Conservation (phyloP, 371 early-diverging fungal species). For the Chytridium lagenaria region DNA sequence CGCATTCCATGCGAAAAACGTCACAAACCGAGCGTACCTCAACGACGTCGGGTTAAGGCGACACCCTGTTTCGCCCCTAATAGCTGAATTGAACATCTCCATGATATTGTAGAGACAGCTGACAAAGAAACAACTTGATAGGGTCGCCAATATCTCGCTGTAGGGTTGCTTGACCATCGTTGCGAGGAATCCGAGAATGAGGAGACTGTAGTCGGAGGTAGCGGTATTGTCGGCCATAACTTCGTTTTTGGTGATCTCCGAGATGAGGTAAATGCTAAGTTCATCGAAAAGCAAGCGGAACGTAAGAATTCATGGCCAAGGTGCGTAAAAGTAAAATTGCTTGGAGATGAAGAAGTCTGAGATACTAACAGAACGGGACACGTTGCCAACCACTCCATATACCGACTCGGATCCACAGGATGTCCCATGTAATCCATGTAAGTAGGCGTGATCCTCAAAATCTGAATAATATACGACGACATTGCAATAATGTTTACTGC, state of each 20-base stretch:
- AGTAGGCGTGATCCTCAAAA: constrained; percentile 34
- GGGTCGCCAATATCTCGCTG: constrained; percentile 22
- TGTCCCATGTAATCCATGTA: constrained; percentile 29
- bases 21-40: constrained; percentile 21
- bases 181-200: constrained; percentile 40
- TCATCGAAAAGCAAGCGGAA: neutral
- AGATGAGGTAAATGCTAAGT: constrained; percentile 40
- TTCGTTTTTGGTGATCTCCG: constrained; percentile 38
- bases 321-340: too few relatives aligned
- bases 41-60: constrained; percentile 29
- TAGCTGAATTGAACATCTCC: constrained; percentile 33
- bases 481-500: constrained; percentile 27
- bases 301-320: neutral
- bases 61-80: constrained; percentile 33
- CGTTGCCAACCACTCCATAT: constrained; percentile 48
- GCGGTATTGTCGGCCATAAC: constrained; percentile 29
- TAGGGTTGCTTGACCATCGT: constrained; percentile 40
- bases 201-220: constrained; percentile 35
- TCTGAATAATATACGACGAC: constrained; percentile 25
- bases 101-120: constrained; percentile 25
- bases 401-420: constrained; percentile 45
- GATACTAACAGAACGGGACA: constrained; percentile 41
- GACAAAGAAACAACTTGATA: constrained; percentile 25
- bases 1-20: constrained; percentile 36
- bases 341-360: too few relatives aligned